Base-by-base conservation (phyloP, 2,329 filamentous ascomycete species). In the Monosporascus sp. region DNA sequence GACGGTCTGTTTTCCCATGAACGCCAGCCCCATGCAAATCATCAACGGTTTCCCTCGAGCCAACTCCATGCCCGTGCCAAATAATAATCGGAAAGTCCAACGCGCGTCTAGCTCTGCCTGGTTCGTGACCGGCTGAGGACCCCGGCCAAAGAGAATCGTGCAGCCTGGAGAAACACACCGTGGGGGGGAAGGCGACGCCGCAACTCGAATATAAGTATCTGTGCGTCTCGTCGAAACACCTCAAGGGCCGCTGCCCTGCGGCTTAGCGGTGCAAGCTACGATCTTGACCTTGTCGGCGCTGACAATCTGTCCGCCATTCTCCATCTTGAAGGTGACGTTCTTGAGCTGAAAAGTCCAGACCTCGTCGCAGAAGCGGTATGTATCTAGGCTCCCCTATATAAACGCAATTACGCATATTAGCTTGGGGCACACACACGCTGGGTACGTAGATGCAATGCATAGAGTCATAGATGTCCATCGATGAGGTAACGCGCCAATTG, bases 311-410 rank as follows among this genome's bases (percentile, higher is more conserved):
- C 82, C 83, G 61, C 80, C 80, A 50, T 88, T 90, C 63, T 97
- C 93, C 76, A 97, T 87, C 76, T 99, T 99, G 77, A 99, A 97
- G n/a, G 86, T 91, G 52, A 97, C 92, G 61, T 97, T 94, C 74
- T 97, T 97, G 74, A 99, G 96, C 54, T 99, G 82, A 72, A 99
- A 99, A 1, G 94, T 99, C 94, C 94, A 99, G 54, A 99, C 94
- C 75, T 99, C 94, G 74, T 99, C 94, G 77, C 94, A 99, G 81
- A 99, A 99, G 62, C 94, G 88, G 77, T 99, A 99, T 17, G 94
- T 97, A 70, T 97, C 92, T 58, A 99, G 85, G 68, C 95, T 94
- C 47, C 94, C 94, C 93, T 97, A 63, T 54, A 54, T 7, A 24
- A 42, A 7, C 27, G 47, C 27, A 8, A 31, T 31, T 31, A 2